Percentiles rank a stretch among this genome's conserved stretches.
phyloP scores from a whole-genome alignment of 208 protist genomes.

The Leishmania mexicana region DNA sequence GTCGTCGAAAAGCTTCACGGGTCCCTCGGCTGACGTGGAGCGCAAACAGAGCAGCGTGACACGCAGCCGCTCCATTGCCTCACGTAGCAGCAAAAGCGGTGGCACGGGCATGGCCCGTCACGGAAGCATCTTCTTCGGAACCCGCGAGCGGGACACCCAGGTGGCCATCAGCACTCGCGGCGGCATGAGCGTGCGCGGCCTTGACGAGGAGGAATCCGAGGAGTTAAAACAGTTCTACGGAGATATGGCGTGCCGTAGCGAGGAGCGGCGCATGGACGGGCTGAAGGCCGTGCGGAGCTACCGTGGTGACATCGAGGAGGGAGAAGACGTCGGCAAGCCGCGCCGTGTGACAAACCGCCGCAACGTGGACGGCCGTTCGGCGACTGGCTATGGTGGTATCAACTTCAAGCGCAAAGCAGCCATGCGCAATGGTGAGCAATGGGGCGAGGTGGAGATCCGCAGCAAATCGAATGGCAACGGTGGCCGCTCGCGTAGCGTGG shows the following conservation, averaged over 20 bases:
- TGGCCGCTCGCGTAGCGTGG: slow-evolving; percentile 8
- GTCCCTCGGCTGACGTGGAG: slow-evolving; percentile 31
- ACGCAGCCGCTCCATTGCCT: slow-evolving; percentile 28
- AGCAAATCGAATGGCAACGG: slow-evolving; percentile 5
- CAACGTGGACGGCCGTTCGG: slow-evolving; percentile 38
- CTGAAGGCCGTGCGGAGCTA: slow-evolving; percentile 48
- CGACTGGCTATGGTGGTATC: slow-evolving; percentile 72
- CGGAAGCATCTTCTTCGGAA: slow-evolving; percentile 49
- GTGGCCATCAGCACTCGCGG: slow-evolving; percentile 50
- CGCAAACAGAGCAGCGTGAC: slow-evolving; percentile 30
- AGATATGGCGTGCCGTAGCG: slow-evolving; percentile 61
- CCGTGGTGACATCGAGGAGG: slow-evolving; percentile 57
- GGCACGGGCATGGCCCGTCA: slow-evolving; percentile 40
- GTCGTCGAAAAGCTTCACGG: slow-evolving; percentile 45
- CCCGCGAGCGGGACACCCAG: slow-evolving; percentile 56
- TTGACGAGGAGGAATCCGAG: slow-evolving; percentile 36
- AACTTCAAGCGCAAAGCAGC: slow-evolving; percentile 60
- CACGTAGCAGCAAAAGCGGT: slow-evolving; percentile 24
- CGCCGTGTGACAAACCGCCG: slow-evolving; percentile 50
- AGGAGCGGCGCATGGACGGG: slow-evolving; percentile 43
- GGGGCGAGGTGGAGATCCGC: slow-evolving; percentile 58
- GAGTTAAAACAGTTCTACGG: slow-evolving; percentile 67
- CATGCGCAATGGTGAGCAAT: slow-evolving; percentile 63
- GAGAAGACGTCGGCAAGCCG: slow-evolving; percentile 61
- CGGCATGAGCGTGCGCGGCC: slow-evolving; percentile 27